A percentile compares a stretch with the other conserved stretches of the same genome.
Conservation (phyloP, 116 monocot species). For the Phalaenopsis hybrid region DNA sequence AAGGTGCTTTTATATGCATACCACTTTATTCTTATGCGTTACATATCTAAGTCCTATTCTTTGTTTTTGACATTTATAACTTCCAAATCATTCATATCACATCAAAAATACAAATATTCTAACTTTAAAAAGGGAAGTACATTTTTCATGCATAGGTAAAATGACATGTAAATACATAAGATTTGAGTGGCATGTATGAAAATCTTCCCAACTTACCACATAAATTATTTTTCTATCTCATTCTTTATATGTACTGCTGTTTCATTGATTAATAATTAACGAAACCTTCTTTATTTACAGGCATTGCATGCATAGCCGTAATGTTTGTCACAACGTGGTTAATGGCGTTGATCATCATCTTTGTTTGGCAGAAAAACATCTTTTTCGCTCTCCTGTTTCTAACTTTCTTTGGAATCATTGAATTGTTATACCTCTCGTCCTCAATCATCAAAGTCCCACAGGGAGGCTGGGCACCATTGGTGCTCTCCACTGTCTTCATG, state of each 20-base stretch:
- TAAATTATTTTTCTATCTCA: neutral
- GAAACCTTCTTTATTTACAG: conserved; percentile 7
- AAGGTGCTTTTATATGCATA: too few species aligned
- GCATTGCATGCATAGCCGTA: conserved; percentile 32
- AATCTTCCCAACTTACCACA: neutral
- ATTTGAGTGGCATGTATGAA: too few species aligned
- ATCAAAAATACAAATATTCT: too few species aligned
- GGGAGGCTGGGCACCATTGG: conserved; percentile 46
- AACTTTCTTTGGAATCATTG: conserved; percentile 31
- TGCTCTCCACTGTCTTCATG: conserved; percentile 39
- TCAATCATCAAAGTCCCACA: conserved; percentile 39
- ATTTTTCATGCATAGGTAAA: too few species aligned
- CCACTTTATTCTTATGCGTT: too few species aligned
- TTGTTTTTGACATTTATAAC: too few species aligned
- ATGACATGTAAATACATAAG: too few species aligned
- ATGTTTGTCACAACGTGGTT: conserved; percentile 49
- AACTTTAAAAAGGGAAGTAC: too few species aligned
- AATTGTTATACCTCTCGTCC: conserved; percentile 32
- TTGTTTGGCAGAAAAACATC: conserved; percentile 38
- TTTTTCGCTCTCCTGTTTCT: conserved; percentile 27
- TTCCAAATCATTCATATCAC: too few species aligned
- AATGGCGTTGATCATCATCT: conserved; percentile 41
- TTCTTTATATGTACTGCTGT: neutral
- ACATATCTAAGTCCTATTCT: too few species aligned
- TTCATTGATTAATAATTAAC: neutral